phyloP scores from a whole-genome alignment of 768 basidiomycete species.

The Paxillus ammoniavirescens region DNA sequence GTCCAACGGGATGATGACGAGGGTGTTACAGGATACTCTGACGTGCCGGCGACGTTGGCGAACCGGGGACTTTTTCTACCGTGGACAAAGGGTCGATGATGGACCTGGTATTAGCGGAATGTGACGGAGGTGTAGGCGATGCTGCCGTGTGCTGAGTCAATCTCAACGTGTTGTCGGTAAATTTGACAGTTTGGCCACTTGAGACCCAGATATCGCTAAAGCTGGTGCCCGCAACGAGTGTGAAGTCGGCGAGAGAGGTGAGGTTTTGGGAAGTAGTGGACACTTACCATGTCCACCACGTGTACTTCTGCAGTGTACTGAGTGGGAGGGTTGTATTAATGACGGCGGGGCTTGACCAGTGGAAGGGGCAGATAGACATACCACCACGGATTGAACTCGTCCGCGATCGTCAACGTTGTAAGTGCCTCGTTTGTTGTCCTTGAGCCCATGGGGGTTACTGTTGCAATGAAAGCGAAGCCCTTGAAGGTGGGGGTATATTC shows the following conservation, averaged over 20 bases:
- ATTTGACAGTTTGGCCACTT: constrained; percentile 17
- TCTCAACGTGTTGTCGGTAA: constrained; percentile 32
- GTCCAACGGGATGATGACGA: too few relatives aligned
- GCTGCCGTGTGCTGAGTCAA: constrained; percentile 34
- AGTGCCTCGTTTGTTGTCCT: constrained; percentile 16
- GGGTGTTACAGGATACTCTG: too few relatives aligned
- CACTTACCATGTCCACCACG: constrained; percentile 24
- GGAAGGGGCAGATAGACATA: constrained; percentile 9
- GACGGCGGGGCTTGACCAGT: not conserved
- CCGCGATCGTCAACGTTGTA: constrained; percentile 19
- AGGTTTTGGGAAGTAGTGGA: too few relatives aligned
- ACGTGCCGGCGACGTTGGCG: too few relatives aligned
- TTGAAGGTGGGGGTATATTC: constrained; percentile 6
- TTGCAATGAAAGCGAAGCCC: constrained; percentile 21
- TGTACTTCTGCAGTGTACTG: constrained; percentile 30
- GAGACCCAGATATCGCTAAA: constrained; percentile 32
- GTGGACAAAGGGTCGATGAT: constrained; percentile 34
- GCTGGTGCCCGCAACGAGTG: constrained; percentile 27
- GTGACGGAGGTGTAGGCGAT: constrained; percentile 37
- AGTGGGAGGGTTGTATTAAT: not conserved
- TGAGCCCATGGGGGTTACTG: constrained; percentile 10
- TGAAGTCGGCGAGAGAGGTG: constrained; percentile 18
- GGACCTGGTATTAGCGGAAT: constrained; percentile 34
- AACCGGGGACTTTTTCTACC: too few relatives aligned
- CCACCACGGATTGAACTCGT: constrained; percentile 24